A percentile compares a stretch with the other conserved stretches of the same genome.
Conservation (phyloP, 2,329 filamentous ascomycete genomes). For the Talaromyces piceae region DNA sequence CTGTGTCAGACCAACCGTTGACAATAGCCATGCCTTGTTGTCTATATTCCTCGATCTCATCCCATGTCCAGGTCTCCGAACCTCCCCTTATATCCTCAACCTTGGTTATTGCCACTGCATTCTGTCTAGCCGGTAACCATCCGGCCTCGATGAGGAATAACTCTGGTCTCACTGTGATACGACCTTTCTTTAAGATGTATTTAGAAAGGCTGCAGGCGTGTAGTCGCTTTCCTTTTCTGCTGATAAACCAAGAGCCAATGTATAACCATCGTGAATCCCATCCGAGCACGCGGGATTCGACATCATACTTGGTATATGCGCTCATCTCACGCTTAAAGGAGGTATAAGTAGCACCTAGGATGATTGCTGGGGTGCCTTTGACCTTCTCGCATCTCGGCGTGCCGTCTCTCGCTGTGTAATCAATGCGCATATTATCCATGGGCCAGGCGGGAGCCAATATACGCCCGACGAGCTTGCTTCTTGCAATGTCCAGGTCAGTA, state of each 20-base stretch:
- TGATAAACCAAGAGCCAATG: constrained; percentile 60
- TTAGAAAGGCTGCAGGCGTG: constrained; percentile 67
- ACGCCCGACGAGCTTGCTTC: constrained; percentile 54
- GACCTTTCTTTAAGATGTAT: constrained; percentile 74
- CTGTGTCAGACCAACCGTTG: background rate
- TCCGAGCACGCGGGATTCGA: constrained; percentile 61
- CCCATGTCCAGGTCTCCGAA: background rate
- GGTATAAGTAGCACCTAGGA: constrained; percentile 67
- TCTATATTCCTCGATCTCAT: background rate
- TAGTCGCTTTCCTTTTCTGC: constrained; percentile 45
- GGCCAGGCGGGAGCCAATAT: background rate
- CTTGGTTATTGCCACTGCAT: background rate
- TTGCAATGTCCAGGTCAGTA: constrained; percentile 72
- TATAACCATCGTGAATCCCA: constrained; percentile 83
- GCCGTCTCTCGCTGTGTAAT: background rate
- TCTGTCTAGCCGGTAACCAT: background rate
- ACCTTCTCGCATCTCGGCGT: background rate
- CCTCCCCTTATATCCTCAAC: background rate
- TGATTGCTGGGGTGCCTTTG: constrained; percentile 49
- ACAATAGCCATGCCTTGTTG: background rate
- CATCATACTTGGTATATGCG: constrained; percentile 61
- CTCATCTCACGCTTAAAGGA: constrained; percentile 67
- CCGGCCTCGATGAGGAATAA: constrained; percentile 49
- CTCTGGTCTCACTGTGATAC: constrained; percentile 77
- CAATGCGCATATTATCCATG: constrained; percentile 18